Evolutionary conservation across 2,329 filamentous ascomycete genomes (phyloP).

Genomic region (Fusarium sp.): DNA sequence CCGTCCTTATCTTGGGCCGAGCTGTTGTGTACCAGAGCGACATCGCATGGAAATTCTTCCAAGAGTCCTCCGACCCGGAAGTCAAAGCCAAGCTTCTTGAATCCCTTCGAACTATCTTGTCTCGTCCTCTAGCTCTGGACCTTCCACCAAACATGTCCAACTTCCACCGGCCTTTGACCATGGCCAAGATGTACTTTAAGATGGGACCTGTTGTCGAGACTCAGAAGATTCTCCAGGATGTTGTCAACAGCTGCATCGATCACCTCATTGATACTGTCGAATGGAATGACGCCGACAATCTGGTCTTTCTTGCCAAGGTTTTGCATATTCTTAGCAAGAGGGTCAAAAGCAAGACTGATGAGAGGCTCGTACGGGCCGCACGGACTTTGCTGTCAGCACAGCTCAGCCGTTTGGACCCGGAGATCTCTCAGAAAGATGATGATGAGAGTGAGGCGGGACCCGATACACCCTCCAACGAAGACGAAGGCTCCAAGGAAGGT

Average conservation of each 20-base stretch:
- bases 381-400: neutral
- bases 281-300: neutral
- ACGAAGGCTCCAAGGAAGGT: fast-evolving
- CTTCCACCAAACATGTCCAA: neutral
- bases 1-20: fast-evolving
- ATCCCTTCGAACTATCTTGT: neutral
- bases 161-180: neutral
- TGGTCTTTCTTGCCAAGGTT: neutral
- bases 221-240: neutral
- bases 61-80: neutral
- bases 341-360: neutral
- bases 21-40: neutral
- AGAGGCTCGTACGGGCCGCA: neutral
- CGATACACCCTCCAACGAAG: fast-evolving
- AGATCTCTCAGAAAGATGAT: neutral
- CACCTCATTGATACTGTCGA: neutral
- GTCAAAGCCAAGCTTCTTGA: neutral
- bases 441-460: neutral
- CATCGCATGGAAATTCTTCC: conserved; percentile 9
- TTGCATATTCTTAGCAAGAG: neutral
- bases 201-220: conserved; percentile 8
- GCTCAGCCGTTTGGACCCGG: neutral
- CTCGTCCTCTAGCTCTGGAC: neutral
- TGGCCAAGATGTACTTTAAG: conserved; percentile 17
- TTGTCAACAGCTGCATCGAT: neutral